Percentiles rank a stretch among this genome's conserved stretches.
phyloP scores from a whole-genome alignment of 345 rosid species.

The Hevea brasiliensis region DNA sequence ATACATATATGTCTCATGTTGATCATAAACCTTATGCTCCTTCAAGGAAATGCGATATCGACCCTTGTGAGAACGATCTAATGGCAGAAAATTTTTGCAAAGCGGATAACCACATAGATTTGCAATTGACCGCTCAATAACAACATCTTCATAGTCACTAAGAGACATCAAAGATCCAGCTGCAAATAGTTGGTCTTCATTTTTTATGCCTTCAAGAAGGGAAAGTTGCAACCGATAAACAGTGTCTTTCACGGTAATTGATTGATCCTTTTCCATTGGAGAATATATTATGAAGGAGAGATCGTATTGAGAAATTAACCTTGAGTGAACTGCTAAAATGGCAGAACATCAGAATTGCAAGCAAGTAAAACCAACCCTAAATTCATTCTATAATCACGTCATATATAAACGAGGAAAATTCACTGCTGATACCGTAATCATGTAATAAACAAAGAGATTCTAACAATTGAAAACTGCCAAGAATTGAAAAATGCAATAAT shows the following conservation, averaged over 20 bases:
- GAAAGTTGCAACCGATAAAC: conserved; percentile 59
- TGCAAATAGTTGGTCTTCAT: conserved; percentile 58
- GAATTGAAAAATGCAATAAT: too few species aligned
- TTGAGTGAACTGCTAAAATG: not conserved
- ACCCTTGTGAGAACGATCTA: conserved; percentile 54
- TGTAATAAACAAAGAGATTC: too few species aligned
- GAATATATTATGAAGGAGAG: not conserved
- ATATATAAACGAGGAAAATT: too few species aligned
- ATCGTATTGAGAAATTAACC: not conserved
- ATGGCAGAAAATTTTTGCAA: conserved; percentile 46
- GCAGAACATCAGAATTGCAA: not conserved
- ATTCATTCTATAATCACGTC: too few species aligned
- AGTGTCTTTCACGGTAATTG: conserved; percentile 47
- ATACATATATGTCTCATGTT: conserved; percentile 55
- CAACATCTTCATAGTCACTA: conserved; percentile 70
- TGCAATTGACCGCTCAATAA: conserved; percentile 60
- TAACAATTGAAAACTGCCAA: not conserved
- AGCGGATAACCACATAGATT: conserved; percentile 75
- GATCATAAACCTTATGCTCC: conserved; percentile 72
- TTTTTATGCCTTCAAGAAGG: conserved; percentile 58
- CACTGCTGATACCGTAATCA: too few species aligned
- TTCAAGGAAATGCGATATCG: conserved; percentile 62
- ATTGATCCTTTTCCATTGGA: conserved; percentile 35
- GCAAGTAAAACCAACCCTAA: not conserved
- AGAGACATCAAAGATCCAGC: conserved; percentile 61